These are phyloP conservation scores for Leccinum angustisporum DNA, from an alignment of 1,284 basidiomycete genomes.

Conservation along the genomic window DNA sequence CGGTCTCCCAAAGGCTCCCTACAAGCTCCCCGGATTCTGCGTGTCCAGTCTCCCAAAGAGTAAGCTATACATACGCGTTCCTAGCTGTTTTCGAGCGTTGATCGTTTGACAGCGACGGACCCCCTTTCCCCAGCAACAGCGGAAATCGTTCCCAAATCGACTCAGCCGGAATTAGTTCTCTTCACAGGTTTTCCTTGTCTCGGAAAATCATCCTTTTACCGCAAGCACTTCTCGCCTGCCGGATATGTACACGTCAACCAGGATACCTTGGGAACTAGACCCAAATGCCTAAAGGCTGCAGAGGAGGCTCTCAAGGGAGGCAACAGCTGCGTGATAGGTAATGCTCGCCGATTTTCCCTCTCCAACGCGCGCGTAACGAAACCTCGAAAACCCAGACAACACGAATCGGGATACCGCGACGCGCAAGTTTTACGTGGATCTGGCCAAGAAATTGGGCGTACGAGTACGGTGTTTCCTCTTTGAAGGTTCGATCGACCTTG, in stretches of 20 bases:
- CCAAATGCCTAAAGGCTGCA: slow-evolving; percentile 72
- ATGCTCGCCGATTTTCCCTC: slow-evolving; percentile 22
- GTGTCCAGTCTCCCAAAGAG: slow-evolving; percentile 49
- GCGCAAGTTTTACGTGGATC: slow-evolving; percentile 65
- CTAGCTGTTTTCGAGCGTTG: slow-evolving; percentile 1
- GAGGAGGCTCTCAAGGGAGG: slow-evolving; percentile 55
- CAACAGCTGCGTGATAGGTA: slow-evolving; percentile 78
- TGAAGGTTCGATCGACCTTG: slow-evolving; percentile 68
- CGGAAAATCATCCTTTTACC: slow-evolving; percentile 86
- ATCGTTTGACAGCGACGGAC: slow-evolving; percentile 48
- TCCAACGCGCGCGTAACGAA: neutral
- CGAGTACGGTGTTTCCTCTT: slow-evolving; percentile 64
- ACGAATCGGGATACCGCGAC: slow-evolving; percentile 77
- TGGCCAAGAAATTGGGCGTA: slow-evolving; percentile 58
- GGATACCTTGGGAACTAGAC: slow-evolving; percentile 72
- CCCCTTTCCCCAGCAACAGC: slow-evolving; percentile 52
- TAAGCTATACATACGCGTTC: slow-evolving; percentile 23
- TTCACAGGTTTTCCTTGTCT: slow-evolving; percentile 88
- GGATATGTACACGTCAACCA: slow-evolving; percentile 87
- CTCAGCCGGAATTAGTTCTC: slow-evolving; percentile 61
- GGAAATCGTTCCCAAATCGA: slow-evolving; percentile 26
- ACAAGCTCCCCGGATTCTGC: slow-evolving; percentile 59
- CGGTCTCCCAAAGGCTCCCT: slow-evolving; percentile 44
- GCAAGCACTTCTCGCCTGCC: slow-evolving; percentile 61
- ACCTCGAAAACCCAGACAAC: slow-evolving; percentile 60